A percentile compares a stretch with the other conserved stretches of the same genome.
Conservation (phyloP, 805 yeast genomes). For the Peterozyma xylosa region DNA sequence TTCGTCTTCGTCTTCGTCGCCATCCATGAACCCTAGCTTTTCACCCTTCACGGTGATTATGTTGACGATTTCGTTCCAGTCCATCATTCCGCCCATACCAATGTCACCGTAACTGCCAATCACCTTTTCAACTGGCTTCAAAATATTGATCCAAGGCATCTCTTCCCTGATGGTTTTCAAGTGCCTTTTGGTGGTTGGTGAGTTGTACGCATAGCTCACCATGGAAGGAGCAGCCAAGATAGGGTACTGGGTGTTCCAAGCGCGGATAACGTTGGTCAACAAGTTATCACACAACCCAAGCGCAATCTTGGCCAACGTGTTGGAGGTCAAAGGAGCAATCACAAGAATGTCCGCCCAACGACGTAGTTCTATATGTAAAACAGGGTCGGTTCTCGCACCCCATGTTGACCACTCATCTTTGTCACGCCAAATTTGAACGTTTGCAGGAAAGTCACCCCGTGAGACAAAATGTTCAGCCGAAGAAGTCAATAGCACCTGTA, state of each 20-base stretch:
- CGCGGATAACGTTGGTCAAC: slow-evolving; percentile 49
- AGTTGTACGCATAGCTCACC: slow-evolving; percentile 54
- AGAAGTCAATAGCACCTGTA: slow-evolving; percentile 47
- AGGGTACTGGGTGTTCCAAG: slow-evolving; percentile 56
- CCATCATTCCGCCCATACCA: slow-evolving; percentile 67
- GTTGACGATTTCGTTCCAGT: slow-evolving; percentile 55
- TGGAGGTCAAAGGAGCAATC: slow-evolving; percentile 52
- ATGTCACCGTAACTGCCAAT: slow-evolving; percentile 51
- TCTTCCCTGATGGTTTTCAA: slow-evolving; percentile 46
- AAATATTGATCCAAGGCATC: slow-evolving; percentile 56
- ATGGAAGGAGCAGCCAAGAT: slow-evolving; percentile 52
- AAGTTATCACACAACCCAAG: slow-evolving; percentile 53
- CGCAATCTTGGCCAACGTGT: slow-evolving; percentile 48
- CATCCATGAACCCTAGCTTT: slow-evolving; percentile 38
- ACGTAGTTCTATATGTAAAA: slow-evolving; percentile 50
- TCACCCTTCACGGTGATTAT: slow-evolving; percentile 35
- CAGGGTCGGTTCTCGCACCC: slow-evolving; percentile 50
- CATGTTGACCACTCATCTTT: slow-evolving; percentile 50
- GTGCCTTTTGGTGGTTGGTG: slow-evolving; percentile 48
- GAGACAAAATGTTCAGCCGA: slow-evolving; percentile 46
- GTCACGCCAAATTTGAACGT: slow-evolving; percentile 49
- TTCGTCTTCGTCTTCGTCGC: slow-evolving; percentile 47
- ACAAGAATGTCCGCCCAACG: slow-evolving; percentile 55
- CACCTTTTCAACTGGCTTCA: slow-evolving; percentile 55
- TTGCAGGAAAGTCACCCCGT: slow-evolving; percentile 35